Evolutionary conservation across 768 basidiomycete genomes (phyloP).

Genomic region (Chalciporus sphaerocephalus): DNA sequence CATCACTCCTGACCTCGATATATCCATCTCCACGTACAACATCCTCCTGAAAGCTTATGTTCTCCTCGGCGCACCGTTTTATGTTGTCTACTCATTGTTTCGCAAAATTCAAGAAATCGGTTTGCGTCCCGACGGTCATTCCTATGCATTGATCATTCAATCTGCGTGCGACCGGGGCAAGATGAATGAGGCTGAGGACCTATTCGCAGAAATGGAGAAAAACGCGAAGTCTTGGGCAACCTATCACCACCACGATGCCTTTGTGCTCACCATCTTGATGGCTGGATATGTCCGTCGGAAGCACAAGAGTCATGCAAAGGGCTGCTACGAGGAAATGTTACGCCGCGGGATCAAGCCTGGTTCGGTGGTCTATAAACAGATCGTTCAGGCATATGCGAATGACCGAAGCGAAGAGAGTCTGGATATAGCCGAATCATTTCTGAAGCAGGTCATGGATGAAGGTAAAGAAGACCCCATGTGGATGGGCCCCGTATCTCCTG

Average conservation of each 20-base stretch:
- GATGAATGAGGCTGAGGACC: constrained; percentile 59
- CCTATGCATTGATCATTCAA: constrained; percentile 74
- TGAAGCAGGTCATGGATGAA: constrained; percentile 44
- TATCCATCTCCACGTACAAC: constrained; percentile 66
- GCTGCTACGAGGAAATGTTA: constrained; percentile 69
- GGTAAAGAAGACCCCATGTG: constrained; percentile 36
- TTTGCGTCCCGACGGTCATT: constrained; percentile 54
- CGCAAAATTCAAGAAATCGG: constrained; percentile 45
- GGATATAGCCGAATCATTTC: constrained; percentile 60
- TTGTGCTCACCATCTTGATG: constrained; percentile 72
- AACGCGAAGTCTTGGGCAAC: constrained; percentile 33
- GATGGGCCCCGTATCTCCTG: constrained; percentile 38
- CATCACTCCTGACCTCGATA: constrained; percentile 32
- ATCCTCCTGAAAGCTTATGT: constrained; percentile 82
- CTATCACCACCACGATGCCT: constrained; percentile 46
- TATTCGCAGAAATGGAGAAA: constrained; percentile 66
- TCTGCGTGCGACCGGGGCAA: constrained; percentile 72
- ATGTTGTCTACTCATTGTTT: constrained; percentile 59
- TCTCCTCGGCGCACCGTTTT: constrained; percentile 72
- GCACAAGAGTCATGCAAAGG: constrained; percentile 52
- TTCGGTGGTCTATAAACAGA: constrained; percentile 61
- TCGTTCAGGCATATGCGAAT: constrained; percentile 59
- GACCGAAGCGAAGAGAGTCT: constrained; percentile 48
- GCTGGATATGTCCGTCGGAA: constrained; percentile 60
- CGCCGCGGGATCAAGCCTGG: constrained; percentile 60